A percentile compares a stretch with the other conserved stretches of the same genome.
These are phyloP conservation scores for Fusarium sarcochroum DNA, from an alignment of 2,329 filamentous ascomycete genomes.

Conservation along the genomic window DNA sequence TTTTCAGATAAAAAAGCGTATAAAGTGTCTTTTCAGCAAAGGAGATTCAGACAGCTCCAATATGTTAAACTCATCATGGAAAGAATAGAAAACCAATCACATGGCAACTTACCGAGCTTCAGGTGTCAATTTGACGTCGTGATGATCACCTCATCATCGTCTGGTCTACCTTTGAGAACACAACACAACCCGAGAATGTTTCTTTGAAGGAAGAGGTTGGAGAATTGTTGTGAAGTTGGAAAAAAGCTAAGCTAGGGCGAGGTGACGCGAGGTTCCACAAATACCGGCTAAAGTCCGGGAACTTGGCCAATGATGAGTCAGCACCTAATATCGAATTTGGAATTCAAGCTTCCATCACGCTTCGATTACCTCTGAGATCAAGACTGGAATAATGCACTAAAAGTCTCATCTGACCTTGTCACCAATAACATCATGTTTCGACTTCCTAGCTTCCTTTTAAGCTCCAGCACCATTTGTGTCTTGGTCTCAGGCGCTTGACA, in stretches of 20 bases:
- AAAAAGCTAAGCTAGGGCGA: slow-evolving; percentile 35
- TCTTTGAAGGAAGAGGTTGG: slow-evolving; percentile 24
- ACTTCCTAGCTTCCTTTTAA: neutral
- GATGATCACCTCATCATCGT: slow-evolving; percentile 24
- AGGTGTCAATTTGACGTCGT: neutral
- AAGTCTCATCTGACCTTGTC: neutral
- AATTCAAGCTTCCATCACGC: neutral
- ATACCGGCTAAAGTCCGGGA: slow-evolving; percentile 39
- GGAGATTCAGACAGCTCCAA: slow-evolving; percentile 83
- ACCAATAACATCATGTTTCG: neutral
- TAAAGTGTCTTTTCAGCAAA: slow-evolving; percentile 72
- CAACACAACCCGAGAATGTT: slow-evolving; percentile 15
- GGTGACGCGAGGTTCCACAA: slow-evolving; percentile 10
- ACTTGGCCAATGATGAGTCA: slow-evolving; percentile 6
- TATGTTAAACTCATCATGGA: slow-evolving; percentile 67
- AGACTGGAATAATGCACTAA: neutral
- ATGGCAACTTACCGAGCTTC: slow-evolving; percentile 44
- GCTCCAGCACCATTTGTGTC: neutral
- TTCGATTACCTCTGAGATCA: neutral
- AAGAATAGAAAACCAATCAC: slow-evolving; percentile 16
- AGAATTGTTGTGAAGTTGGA: slow-evolving; percentile 28
- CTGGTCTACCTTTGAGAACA: slow-evolving; percentile 9
- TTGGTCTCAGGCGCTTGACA: too few species aligned
- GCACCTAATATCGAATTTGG: neutral
- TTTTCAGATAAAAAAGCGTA: slow-evolving; percentile 68